These are phyloP conservation scores for Psidium guajava DNA, from an alignment of 345 rosid species.

Conservation along the genomic window DNA sequence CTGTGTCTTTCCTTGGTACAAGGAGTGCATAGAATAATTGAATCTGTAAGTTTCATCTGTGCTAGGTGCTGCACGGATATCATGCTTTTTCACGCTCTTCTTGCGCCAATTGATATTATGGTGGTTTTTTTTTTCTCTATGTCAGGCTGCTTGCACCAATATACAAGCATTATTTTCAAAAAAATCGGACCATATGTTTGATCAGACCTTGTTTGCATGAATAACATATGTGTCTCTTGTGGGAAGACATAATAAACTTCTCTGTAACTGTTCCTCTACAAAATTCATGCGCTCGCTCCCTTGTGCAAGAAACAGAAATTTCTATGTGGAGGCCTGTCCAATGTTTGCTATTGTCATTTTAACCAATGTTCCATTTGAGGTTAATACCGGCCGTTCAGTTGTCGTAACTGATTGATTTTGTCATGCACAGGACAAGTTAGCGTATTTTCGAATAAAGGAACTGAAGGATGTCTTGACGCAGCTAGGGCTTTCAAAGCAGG, in stretches of 20 bases:
- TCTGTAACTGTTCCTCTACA: background rate
- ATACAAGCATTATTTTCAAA: background rate
- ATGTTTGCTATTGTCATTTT: background rate
- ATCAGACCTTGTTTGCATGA: background rate
- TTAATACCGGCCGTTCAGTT: background rate
- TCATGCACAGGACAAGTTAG: slow-evolving; percentile 57
- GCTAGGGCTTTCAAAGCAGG: slow-evolving; percentile 91
- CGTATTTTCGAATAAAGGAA: slow-evolving; percentile 85
- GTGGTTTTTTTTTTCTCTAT: background rate
- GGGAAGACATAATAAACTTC: background rate
- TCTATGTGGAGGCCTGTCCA: background rate
- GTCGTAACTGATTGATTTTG: background rate
- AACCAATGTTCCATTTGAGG: background rate
- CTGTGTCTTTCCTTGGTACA: background rate
- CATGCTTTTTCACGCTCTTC: background rate
- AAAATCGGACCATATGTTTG: background rate
- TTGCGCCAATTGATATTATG: background rate
- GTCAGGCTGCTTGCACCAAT: background rate
- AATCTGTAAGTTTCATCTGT: background rate
- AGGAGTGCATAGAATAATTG: background rate
- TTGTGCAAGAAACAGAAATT: background rate
- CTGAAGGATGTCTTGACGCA: slow-evolving; percentile 91
- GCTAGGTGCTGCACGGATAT: background rate
- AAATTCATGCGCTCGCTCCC: background rate
- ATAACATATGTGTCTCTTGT: background rate